Conservation (phyloP, 805 yeast genomes). For the Starmera dryadoides region DNA sequence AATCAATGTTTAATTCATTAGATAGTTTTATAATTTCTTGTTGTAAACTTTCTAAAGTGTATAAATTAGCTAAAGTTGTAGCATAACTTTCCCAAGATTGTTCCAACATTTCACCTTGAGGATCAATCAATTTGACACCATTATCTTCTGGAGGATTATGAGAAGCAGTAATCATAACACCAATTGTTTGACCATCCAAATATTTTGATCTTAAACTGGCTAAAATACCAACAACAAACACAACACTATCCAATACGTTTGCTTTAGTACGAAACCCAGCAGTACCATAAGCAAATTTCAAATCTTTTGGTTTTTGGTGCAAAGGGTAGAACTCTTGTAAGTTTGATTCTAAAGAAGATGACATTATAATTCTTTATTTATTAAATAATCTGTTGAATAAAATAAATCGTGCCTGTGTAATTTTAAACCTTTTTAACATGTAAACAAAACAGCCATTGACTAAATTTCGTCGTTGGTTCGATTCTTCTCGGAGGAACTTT, state of each 20-base stretch:
- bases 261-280: slow-evolving; percentile 92
- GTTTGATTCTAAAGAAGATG: slow-evolving; percentile 3
- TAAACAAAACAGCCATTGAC: too few species aligned
- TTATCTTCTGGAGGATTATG: slow-evolving; percentile 91
- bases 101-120: slow-evolving; percentile 84
- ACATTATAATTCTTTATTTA: not conserved
- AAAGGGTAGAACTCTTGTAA: slow-evolving; percentile 7
- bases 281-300: slow-evolving; percentile 73
- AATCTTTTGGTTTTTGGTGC: slow-evolving; percentile 9
- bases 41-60: slow-evolving; percentile 35
- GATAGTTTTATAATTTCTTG: slow-evolving; percentile 31
- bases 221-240: slow-evolving; percentile 74
- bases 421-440: too few species aligned
- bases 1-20: slow-evolving; percentile 37
- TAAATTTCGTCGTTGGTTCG: too few species aligned
- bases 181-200: slow-evolving; percentile 62
- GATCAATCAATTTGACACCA: slow-evolving; percentile 92
- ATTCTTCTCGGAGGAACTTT: too few species aligned
- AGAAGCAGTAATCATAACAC: slow-evolving; percentile 96
- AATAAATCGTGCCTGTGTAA: too few species aligned
- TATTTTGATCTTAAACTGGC: slow-evolving; percentile 79
- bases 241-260: slow-evolving; percentile 63
- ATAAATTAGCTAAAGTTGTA: slow-evolving; percentile 70
- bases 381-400: too few species aligned
- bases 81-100: slow-evolving; percentile 81